Conservation (phyloP, 345 rosid genomes). For the Acer negundo region DNA sequence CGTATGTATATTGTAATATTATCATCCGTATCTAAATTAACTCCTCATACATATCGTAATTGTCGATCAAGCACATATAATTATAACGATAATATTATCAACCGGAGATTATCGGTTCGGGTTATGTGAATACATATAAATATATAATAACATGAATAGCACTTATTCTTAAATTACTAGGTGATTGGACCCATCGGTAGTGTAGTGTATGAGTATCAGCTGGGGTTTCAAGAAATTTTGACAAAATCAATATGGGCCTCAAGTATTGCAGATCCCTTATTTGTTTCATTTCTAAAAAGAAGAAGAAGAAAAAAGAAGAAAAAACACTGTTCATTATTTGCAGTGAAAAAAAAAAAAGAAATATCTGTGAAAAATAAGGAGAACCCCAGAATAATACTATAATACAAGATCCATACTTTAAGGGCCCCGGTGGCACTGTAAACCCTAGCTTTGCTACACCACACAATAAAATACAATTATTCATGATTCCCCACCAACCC, state of each 20-base stretch:
- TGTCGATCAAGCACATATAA: too few relatives aligned
- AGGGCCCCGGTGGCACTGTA: not conserved
- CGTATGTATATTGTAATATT: too few relatives aligned
- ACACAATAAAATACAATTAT: not conserved
- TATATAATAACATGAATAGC: not conserved
- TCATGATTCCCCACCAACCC: not conserved
- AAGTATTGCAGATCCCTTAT: not conserved
- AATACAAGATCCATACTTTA: constrained; percentile 5
- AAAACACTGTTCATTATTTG: not conserved
- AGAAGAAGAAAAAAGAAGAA: too few relatives aligned
- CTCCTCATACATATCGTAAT: too few relatives aligned
- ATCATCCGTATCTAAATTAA: too few relatives aligned
- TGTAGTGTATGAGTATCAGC: not conserved
- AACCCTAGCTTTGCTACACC: not conserved
- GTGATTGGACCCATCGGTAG: constrained; percentile 15
- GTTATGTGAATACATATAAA: not conserved
- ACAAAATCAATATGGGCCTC: constrained; percentile 26
- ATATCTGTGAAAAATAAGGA: not conserved
- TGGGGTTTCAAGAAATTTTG: constrained; percentile 11
- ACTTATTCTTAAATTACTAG: constrained; percentile 4
- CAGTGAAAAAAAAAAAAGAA: not conserved
- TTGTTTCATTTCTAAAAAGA: too few relatives aligned
- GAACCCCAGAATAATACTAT: not conserved
- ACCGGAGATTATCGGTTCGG: too few relatives aligned
- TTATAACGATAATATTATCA: too few relatives aligned